Conservation (phyloP, 495 filamentous ascomycete genomes). For the Parachaetomium inaequale region DNA sequence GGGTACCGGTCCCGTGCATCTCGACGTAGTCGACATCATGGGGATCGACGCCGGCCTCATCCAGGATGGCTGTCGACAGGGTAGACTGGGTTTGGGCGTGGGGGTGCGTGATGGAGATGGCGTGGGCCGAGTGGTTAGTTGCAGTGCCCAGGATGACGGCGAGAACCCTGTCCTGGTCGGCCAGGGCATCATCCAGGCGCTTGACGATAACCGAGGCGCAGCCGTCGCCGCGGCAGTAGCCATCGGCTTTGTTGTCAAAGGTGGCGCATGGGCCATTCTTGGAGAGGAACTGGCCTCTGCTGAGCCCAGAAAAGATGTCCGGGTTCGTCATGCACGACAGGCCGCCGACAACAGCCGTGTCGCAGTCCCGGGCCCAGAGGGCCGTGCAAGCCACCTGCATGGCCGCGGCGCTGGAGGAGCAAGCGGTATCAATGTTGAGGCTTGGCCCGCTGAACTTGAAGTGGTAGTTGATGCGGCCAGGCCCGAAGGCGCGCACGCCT, state of each 20-base stretch:
- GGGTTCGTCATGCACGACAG: slow-evolving; percentile 76
- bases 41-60: slow-evolving; percentile 66
- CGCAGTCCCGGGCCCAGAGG: slow-evolving; percentile 76
- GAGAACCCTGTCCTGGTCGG: slow-evolving; percentile 70
- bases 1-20: slow-evolving; percentile 88
- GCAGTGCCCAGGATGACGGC: slow-evolving; percentile 63
- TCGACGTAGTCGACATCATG: slow-evolving; percentile 77
- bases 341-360: slow-evolving; percentile 81
- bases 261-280: slow-evolving; percentile 77
- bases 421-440: slow-evolving; percentile 84
- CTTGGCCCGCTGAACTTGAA: slow-evolving; percentile 88
- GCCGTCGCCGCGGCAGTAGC: slow-evolving; percentile 73
- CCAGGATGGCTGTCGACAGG: slow-evolving; percentile 65
- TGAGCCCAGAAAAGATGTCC: slow-evolving; percentile 80
- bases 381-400: slow-evolving; percentile 82
- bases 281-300: slow-evolving; percentile 77
- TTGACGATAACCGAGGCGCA: slow-evolving; percentile 71
- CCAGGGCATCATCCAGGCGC: slow-evolving; percentile 66
- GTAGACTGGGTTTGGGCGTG: slow-evolving; percentile 67
- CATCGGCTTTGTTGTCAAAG: slow-evolving; percentile 72
- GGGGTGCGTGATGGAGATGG: slow-evolving; percentile 81
- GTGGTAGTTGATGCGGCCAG: slow-evolving; percentile 80
- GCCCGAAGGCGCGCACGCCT: slow-evolving; percentile 80
- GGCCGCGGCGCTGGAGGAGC: slow-evolving; percentile 79
- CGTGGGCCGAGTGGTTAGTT: slow-evolving; percentile 74